Conservation (phyloP, 805 yeast species). For the Teunomyces panamensis region DNA sequence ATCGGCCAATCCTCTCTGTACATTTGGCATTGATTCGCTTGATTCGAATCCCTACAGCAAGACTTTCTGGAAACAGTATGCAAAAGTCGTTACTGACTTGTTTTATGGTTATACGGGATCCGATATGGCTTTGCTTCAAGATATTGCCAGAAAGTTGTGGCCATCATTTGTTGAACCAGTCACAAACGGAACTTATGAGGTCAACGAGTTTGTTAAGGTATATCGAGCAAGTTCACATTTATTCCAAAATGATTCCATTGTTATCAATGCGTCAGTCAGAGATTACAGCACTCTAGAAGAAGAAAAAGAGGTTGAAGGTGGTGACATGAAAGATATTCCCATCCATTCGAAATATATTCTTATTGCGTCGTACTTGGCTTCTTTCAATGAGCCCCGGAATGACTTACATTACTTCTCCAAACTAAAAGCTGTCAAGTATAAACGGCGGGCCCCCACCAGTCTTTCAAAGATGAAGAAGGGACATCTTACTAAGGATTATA, state of each 20-base stretch:
- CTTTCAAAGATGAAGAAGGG: slow-evolving; percentile 14
- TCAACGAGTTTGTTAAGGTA: slow-evolving; percentile 31
- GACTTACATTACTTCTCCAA: slow-evolving; percentile 72
- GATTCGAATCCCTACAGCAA: slow-evolving; percentile 13
- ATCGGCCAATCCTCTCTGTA: slow-evolving; percentile 24
- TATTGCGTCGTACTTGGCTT: slow-evolving; percentile 80
- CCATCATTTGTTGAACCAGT: slow-evolving; percentile 28
- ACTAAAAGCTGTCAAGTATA: slow-evolving; percentile 35
- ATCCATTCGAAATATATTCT: slow-evolving; percentile 65
- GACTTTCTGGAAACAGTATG: slow-evolving; percentile 42
- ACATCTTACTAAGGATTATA: slow-evolving; percentile 36
- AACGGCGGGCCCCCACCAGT: slow-evolving; percentile 34
- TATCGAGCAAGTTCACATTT: slow-evolving; percentile 29
- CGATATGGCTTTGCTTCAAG: slow-evolving; percentile 33
- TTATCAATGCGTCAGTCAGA: slow-evolving; percentile 28
- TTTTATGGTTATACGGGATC: slow-evolving; percentile 45
- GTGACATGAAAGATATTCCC: slow-evolving; percentile 48
- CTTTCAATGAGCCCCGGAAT: slow-evolving; percentile 65
- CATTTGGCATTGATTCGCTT: slow-evolving; percentile 15
- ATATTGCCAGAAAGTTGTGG: slow-evolving; percentile 34
- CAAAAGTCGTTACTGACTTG: slow-evolving; percentile 44
- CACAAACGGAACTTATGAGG: slow-evolving; percentile 14
- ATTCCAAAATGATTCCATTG: slow-evolving; percentile 27
- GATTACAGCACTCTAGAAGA: slow-evolving; percentile 23
- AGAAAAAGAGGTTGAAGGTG: slow-evolving; percentile 17